Evolutionary conservation across 139 green algal genomes (phyloP).

Genomic region (Volvox reticuliferus): DNA sequence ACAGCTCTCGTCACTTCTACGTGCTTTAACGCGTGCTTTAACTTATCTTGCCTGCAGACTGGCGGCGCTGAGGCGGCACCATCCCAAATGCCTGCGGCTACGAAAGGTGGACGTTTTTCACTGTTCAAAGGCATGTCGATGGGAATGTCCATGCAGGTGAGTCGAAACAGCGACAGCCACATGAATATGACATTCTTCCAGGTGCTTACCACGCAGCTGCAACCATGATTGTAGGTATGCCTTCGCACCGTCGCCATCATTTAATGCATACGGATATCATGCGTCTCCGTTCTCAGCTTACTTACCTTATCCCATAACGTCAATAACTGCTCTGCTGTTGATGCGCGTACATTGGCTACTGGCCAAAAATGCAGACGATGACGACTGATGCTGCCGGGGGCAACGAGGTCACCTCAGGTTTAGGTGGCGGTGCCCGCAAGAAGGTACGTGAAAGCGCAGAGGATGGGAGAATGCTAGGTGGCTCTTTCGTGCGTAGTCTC

Average conservation of each 20-base stretch:
- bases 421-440: neutral
- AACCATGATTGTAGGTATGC: neutral
- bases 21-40: neutral
- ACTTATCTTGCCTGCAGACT: neutral
- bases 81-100: neutral
- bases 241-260: neutral
- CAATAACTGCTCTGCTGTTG: neutral
- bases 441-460: neutral
- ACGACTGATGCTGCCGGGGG: neutral
- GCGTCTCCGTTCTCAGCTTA: neutral
- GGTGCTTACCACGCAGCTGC: no score
- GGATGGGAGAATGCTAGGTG: no score
- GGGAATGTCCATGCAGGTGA: conserved; percentile 26
- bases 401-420: conserved; percentile 30
- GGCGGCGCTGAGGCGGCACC: neutral
- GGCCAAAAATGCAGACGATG: neutral
- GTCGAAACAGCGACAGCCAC: no score
- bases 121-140: conserved; percentile 39
- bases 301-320: neutral
- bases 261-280: neutral
- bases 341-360: neutral
- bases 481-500: neutral
- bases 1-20: neutral
- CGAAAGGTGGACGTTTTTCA: conserved; percentile 36
- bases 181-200: no score